Evolutionary conservation across 106 monocot genomes (phyloP), one percentile per base, ranked within the genome.

Genomic region (Narthecium ossifragum): DNA sequence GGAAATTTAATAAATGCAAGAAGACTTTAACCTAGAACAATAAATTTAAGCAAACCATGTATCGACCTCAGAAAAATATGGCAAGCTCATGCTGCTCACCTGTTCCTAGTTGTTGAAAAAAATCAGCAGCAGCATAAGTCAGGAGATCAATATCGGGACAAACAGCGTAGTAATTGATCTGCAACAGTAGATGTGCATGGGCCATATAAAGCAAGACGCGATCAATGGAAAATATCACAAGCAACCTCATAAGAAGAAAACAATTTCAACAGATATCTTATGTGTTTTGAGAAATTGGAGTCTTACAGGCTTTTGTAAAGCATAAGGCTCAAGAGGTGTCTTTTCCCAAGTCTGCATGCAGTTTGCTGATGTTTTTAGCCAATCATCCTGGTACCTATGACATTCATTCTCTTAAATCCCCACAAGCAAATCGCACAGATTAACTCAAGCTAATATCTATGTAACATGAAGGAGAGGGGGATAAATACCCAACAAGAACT

Each of bases 271-370:
- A 39, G 22, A n/a, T 6, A 2, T 29, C 8, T 17, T 46, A 25
- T 24, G 5, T 28, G 8, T 30, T 18, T n/a, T n/a, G n/a, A n/a
- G n/a, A n/a, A n/a, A n/a, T n/a, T n/a, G n/a, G n/a, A n/a, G 58
- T 55, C 80, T 86, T 73, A 96, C 94, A 51, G 82, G 73, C 56
- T 96, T 96, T 10, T 77, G 86, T 53, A 40, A 71, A 37, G 94
- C 94, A 90, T 96, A 96, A 67, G 94, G 94, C 55, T 96, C 94
- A 53, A 96, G 79, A 60, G 93, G 88, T 65, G 73, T 90, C 56
- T 96, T 96, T 62, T 96, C 94, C 94, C 94, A 96, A 4, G 84
- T 29, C 55, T 73, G 64, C 14, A 96, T 46, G 46, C 75, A 71
- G 54, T 72, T 86, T 24, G 60, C 59, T 32, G 94, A 83, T 40